These are phyloP conservation scores for Phytopythium ostracodes DNA, from an alignment of 352 stramenopile species.

Conservation along the genomic window DNA sequence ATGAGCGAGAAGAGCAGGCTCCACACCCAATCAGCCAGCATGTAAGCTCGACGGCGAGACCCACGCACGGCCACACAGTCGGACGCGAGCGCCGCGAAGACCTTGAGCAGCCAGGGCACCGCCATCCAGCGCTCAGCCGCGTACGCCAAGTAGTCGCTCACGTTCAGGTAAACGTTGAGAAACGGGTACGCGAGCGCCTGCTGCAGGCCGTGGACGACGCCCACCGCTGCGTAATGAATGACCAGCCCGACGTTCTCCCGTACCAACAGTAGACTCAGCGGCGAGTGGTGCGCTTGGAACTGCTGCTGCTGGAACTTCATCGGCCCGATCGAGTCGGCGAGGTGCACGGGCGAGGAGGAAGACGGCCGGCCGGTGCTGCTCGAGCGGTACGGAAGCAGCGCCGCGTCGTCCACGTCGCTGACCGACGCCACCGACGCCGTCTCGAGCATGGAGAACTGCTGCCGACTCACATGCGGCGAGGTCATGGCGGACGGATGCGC, in stretches of 20 bases:
- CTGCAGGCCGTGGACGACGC: conserved; percentile 47
- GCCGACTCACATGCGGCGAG: conserved; percentile 11
- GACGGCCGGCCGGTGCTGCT: conserved; percentile 14
- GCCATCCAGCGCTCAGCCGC: conserved; percentile 48
- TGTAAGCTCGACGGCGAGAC: conserved; percentile 40
- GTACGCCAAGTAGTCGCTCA: conserved; percentile 57
- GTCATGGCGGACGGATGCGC: neutral
- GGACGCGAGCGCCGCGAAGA: conserved; percentile 38
- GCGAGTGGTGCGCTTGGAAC: neutral
- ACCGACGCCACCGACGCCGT: conserved; percentile 20
- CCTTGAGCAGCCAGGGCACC: conserved; percentile 59
- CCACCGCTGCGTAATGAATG: conserved; percentile 51
- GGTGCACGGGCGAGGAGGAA: conserved; percentile 22
- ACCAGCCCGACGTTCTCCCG: conserved; percentile 39
- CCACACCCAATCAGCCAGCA: conserved; percentile 46
- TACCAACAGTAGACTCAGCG: conserved; percentile 21
- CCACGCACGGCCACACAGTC: conserved; percentile 47
- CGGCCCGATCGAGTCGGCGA: conserved; percentile 19
- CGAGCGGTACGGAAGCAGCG: conserved; percentile 24
- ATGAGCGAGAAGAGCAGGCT: conserved; percentile 45
- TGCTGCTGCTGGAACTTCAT: neutral
- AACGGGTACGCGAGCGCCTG: conserved; percentile 60
- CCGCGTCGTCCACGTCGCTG: conserved; percentile 19
- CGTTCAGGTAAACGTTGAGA: conserved; percentile 72
- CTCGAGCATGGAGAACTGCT: conserved; percentile 38